Evolutionary conservation across 345 rosid genomes (phyloP).

Genomic region (Brassica cretica): DNA sequence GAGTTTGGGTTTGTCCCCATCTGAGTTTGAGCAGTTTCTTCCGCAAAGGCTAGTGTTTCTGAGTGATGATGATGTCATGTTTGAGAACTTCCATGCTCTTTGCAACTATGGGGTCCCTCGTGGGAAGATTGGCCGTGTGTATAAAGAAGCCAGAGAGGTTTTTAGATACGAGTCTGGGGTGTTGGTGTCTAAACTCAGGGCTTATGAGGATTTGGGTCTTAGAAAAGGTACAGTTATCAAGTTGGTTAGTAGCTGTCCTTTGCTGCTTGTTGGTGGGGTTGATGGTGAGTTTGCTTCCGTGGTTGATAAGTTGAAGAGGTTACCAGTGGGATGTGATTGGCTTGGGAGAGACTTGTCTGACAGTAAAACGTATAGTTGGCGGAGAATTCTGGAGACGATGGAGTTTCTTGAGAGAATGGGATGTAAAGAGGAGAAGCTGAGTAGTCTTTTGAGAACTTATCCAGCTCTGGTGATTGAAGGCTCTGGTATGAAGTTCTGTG

Average conservation of each 20-base stretch:
- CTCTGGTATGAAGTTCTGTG: conserved; percentile 60
- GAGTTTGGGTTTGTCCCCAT: conserved; percentile 71
- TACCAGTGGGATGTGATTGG: conserved; percentile 56
- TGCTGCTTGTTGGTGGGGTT: conserved; percentile 51
- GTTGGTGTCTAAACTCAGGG: conserved; percentile 50
- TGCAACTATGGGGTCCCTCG: conserved; percentile 74
- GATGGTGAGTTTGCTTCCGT: conserved; percentile 52
- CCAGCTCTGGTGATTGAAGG: conserved; percentile 63
- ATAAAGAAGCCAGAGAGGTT: conserved; percentile 59
- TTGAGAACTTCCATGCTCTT: conserved; percentile 63
- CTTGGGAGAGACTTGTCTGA: conserved; percentile 49
- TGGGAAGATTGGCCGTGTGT: conserved; percentile 66
- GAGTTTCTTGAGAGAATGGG: conserved; percentile 66
- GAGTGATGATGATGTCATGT: conserved; percentile 59
- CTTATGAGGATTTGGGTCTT: conserved; percentile 64
- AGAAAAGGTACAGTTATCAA: conserved; percentile 55
- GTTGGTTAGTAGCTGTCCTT: conserved; percentile 59
- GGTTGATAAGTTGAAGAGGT: conserved; percentile 49
- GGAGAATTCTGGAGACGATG: conserved; percentile 54
- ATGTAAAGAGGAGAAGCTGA: conserved; percentile 53
- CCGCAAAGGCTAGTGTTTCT: conserved; percentile 54
- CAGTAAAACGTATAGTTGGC: conserved; percentile 54
- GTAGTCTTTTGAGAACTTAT: conserved; percentile 46
- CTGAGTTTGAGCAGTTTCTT: conserved; percentile 48
- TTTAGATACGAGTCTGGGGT: conserved; percentile 50